phyloP scores from a whole-genome alignment of 805 yeast species.

The Candida railenensis region DNA sequence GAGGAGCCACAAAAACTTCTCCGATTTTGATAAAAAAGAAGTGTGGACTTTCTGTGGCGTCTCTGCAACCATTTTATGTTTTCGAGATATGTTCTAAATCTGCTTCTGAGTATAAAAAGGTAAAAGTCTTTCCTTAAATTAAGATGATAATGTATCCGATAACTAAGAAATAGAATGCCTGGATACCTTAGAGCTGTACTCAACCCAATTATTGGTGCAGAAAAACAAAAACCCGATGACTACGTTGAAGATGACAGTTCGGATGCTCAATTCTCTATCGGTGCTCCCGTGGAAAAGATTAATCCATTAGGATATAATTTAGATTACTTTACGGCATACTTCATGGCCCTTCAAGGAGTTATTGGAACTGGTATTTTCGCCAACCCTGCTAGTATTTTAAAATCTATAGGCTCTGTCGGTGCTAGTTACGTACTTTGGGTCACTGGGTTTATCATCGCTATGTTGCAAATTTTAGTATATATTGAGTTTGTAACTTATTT shows the following conservation, averaged over 20 bases:
- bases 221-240: slow-evolving; percentile 5
- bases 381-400: slow-evolving; percentile 61
- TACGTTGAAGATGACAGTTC: slow-evolving; percentile 3
- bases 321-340: slow-evolving; percentile 56
- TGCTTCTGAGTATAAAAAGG: too few species aligned
- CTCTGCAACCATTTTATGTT: too few species aligned
- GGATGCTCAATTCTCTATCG: slow-evolving; percentile 20
- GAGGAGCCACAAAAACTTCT: not conserved
- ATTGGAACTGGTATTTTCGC: slow-evolving; percentile 78
- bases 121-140: not conserved
- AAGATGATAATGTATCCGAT: too few species aligned
- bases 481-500: slow-evolving; percentile 43
- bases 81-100: too few species aligned
- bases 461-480: slow-evolving; percentile 35
- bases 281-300: slow-evolving; percentile 41
- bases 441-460: slow-evolving; percentile 37
- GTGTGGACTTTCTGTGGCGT: not conserved
- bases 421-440: slow-evolving; percentile 45
- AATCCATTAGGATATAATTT: slow-evolving; percentile 42
- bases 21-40: not conserved
- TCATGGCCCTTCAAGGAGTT: slow-evolving; percentile 64
- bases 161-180: too few species aligned
- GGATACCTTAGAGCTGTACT: slow-evolving; percentile 2
- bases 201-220: slow-evolving; percentile 8
- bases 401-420: slow-evolving; percentile 44